Evolutionary conservation across 139 green algal genomes (phyloP).

Genomic region (Mychonastes homosphaera): DNA sequence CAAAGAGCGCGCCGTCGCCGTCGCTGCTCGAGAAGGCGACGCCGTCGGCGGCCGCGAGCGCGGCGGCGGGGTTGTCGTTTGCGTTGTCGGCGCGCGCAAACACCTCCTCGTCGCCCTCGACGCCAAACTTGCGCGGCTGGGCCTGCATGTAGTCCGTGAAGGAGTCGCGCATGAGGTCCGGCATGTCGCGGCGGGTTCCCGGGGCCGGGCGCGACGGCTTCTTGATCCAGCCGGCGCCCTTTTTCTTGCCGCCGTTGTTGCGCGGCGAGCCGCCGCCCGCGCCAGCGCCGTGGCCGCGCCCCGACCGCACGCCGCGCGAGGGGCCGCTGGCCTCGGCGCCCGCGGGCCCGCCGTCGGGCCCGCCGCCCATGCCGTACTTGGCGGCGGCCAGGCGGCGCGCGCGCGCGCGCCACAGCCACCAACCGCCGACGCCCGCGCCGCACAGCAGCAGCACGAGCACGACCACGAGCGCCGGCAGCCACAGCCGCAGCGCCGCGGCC

Average conservation of each 20-base stretch:
- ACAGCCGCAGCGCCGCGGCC: background rate
- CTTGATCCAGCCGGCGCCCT: background rate
- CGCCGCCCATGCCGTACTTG: background rate
- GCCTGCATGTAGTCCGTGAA: conserved; percentile 21
- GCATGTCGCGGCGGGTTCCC: conserved; percentile 14
- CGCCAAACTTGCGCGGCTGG: conserved; percentile 3
- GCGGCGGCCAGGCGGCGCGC: conserved; percentile 1
- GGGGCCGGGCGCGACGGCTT: background rate
- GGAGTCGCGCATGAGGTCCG: conserved; percentile 18
- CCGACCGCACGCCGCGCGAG: background rate
- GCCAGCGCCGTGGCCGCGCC: background rate
- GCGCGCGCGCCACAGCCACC: background rate
- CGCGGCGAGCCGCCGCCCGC: conserved; percentile 2
- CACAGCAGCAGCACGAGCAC: conserved; percentile 9
- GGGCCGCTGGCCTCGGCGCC: background rate
- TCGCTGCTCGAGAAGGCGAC: too few relatives aligned
- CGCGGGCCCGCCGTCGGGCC: too few relatives aligned
- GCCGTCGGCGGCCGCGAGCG: too few relatives aligned
- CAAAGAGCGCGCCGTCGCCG: too few relatives aligned
- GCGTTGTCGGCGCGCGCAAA: too few relatives aligned
- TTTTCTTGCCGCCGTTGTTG: conserved; percentile 4
- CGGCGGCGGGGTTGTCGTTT: too few relatives aligned
- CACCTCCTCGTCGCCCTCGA: too few relatives aligned
- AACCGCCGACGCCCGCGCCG: background rate
- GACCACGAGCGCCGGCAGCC: conserved; percentile 10